phyloP scores from a whole-genome alignment of 2,329 filamentous ascomycete species.

The Pleoardoris graminearum region DNA sequence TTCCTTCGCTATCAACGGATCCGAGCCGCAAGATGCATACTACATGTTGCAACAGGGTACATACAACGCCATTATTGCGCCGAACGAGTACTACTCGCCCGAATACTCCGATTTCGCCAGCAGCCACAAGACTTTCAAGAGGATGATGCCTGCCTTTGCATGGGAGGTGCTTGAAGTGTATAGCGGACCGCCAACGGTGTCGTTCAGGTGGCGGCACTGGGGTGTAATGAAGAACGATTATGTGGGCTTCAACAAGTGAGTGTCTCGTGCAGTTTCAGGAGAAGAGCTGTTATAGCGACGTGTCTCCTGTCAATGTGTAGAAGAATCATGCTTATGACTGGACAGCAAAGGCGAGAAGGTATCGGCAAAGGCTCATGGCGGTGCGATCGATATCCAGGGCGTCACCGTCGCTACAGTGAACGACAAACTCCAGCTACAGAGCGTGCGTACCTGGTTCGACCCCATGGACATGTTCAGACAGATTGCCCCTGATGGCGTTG shows the following conservation, averaged over 20 bases:
- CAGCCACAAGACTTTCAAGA: conserved; percentile 71
- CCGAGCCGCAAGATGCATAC: conserved; percentile 59
- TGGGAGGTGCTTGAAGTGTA: conserved; percentile 73
- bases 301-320: too few relatives aligned
- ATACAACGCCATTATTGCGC: conserved; percentile 68
- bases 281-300: too few relatives aligned
- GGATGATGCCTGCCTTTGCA: conserved; percentile 73
- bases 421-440: conserved; percentile 61
- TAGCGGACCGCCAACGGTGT: conserved; percentile 63
- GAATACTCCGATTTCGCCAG: conserved; percentile 63
- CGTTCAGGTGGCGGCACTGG: conserved; percentile 71
- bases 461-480: conserved; percentile 69
- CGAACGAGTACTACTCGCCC: conserved; percentile 67
- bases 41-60: conserved; percentile 70
- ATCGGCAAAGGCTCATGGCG: conserved; percentile 63
- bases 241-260: conserved; percentile 65
- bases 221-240: conserved; percentile 69
- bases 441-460: conserved; percentile 67
- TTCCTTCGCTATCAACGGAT: conserved; percentile 66
- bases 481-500: conserved; percentile 57
- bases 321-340: too few relatives aligned
- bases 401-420: conserved; percentile 65
- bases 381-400: conserved; percentile 65
- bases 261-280: too few relatives aligned
- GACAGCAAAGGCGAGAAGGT: conserved; percentile 65